Percentiles rank a stretch among this genome's conserved stretches.
Evolutionary conservation across 2,329 filamentous ascomycete species (phyloP).

Genomic region (Pseudophaeomoniella oleicola): DNA sequence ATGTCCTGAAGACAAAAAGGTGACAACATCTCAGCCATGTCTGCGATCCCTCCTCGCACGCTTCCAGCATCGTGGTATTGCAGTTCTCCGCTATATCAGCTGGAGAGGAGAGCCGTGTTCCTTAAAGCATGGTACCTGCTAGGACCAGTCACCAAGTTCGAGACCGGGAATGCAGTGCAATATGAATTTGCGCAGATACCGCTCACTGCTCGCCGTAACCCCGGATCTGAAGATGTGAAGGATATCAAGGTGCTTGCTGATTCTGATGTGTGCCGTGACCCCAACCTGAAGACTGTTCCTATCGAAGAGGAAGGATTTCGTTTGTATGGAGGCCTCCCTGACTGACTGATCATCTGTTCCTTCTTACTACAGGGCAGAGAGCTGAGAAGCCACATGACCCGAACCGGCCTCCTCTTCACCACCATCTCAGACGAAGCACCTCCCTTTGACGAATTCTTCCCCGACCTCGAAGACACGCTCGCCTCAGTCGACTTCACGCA

Average conservation of each 20-base stretch:
- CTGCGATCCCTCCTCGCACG: too few species aligned
- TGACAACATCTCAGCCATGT: too few species aligned
- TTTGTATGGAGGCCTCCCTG: too few species aligned
- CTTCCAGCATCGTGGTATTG: slow-evolving; percentile 40
- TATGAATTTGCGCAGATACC: slow-evolving; percentile 34
- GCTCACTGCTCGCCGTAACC: slow-evolving; percentile 23
- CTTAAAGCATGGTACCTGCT: slow-evolving; percentile 39
- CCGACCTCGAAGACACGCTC: slow-evolving; percentile 33
- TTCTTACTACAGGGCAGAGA: slow-evolving; percentile 13
- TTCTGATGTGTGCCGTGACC: slow-evolving; percentile 15
- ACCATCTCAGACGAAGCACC: slow-evolving; percentile 34
- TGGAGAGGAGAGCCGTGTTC: slow-evolving; percentile 35
- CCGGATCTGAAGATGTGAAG: slow-evolving; percentile 17
- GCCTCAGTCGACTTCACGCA: slow-evolving; percentile 38
- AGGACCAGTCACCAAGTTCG: slow-evolving; percentile 36
- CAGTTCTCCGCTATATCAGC: slow-evolving; percentile 32
- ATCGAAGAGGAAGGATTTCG: too few species aligned
- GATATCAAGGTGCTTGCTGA: slow-evolving; percentile 23
- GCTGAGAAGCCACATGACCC: slow-evolving; percentile 27
- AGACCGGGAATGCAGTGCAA: slow-evolving; percentile 23
- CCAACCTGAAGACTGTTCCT: slow-evolving; percentile 7
- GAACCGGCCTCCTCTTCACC: slow-evolving; percentile 38
- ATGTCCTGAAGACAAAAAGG: too few species aligned
- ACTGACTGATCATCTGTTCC: neutral
- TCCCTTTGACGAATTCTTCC: slow-evolving; percentile 38